These are phyloP conservation scores for Asterochloris erici DNA, from an alignment of 139 green algal species.

Conservation along the genomic window DNA sequence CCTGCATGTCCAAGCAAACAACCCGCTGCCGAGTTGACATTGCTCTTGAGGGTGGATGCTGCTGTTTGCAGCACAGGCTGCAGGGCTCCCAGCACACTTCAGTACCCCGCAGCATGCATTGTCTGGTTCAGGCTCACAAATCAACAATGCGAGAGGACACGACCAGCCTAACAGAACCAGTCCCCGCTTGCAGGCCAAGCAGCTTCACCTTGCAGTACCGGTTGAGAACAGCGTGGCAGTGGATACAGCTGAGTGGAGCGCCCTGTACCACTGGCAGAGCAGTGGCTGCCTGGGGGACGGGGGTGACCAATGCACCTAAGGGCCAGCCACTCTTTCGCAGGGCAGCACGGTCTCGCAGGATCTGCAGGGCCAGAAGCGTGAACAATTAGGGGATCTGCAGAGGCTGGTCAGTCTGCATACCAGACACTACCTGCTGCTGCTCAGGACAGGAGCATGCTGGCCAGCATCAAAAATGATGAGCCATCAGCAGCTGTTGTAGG, in stretches of 20 bases:
- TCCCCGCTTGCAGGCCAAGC: no score
- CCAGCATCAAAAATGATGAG: no score
- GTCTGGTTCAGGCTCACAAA: no score
- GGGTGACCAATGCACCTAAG: constrained; percentile 4
- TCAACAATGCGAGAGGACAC: no score
- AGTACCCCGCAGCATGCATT: no score
- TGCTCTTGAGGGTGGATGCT: no score
- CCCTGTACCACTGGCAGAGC: constrained; percentile 3
- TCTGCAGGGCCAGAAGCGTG: background rate
- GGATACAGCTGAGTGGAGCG: background rate
- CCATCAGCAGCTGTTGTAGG: no score
- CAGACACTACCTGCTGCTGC: no score
- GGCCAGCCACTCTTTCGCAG: constrained; percentile 3
- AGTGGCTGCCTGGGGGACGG: background rate
- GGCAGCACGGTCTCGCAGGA: background rate
- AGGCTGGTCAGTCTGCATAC: background rate
- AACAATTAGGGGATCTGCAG: background rate
- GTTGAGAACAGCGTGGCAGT: constrained; percentile 3
- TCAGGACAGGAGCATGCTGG: no score
- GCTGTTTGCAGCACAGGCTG: background rate
- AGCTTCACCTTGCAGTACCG: constrained; percentile 7
- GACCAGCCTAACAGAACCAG: no score
- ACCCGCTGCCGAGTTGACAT: background rate
- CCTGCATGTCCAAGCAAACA: background rate
- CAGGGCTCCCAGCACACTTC: no score